Evolutionary conservation across 139 green algal species (phyloP), one percentile per base, ranked within the genome.

Genomic region (Chlamydomonas sp.): DNA sequence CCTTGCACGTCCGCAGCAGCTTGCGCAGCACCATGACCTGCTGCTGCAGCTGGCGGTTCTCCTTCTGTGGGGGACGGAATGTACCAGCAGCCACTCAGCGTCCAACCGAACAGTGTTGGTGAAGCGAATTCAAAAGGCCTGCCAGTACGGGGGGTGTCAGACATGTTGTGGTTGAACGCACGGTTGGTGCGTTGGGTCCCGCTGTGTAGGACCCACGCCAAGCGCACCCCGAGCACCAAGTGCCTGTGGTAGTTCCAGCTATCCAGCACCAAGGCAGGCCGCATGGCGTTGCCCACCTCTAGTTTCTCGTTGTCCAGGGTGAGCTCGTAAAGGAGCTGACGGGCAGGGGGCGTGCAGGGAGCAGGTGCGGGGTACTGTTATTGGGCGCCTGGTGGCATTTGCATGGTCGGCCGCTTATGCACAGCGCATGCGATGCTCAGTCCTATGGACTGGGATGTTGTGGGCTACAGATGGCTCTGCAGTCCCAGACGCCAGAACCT

Each of bases 291-390:
- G 3, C 77, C 58, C 12, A 88, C 84, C 84, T 88, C 84, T 4
- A 88, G 57, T 0, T 62, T 61, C 20, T 88, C 84, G 18, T 88
- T 88, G 9, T 63, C 63, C 2, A 88, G 59, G 3, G 75, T 71
- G 9, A 88, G 63, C 64, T 88, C 84, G 84, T 88, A 88, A 7
- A 88, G 2, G 8, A 88, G 18, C 84, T 88, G 74, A 2, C 2
- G 2, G 9, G 16, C 69, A 75, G 10, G 49, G 17, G 71, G 71
- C 17, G 63, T 76, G 79, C 15, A 63, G 12, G 78, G 8, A 49
- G 31, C 31, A 49, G 31, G 31, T 49, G n/a, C n/a, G n/a, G n/a
- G n/a, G n/a, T n/a, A n/a, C n/a, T n/a, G n/a, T n/a, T n/a, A n/a
- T n/a, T n/a, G n/a, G n/a, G n/a, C n/a, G n/a, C n/a, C n/a, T n/a